Evolutionary conservation across 805 yeast genomes (phyloP).

Genomic region (Tetrapisispora iriomotensis): DNA sequence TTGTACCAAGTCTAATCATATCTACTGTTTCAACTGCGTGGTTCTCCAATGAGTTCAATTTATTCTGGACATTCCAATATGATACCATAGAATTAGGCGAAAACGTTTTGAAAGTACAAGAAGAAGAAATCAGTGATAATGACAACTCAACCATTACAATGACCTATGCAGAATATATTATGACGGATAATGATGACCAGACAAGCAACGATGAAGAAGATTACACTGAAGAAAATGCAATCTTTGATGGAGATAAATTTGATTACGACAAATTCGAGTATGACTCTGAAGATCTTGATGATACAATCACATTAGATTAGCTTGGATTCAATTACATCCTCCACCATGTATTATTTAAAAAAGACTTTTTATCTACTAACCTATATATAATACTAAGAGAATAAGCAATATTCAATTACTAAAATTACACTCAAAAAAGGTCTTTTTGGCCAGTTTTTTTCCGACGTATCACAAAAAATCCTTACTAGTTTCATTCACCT

Average conservation of each 20-base stretch:
- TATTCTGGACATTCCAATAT: constrained; percentile 33
- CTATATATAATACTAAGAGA: too few species aligned
- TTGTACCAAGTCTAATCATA: constrained; percentile 41
- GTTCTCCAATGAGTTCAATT: constrained; percentile 34
- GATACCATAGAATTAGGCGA: constrained; percentile 12
- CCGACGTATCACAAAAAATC: too few species aligned
- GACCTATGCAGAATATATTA: constrained; percentile 14
- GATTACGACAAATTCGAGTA: not conserved
- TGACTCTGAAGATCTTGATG: constrained; percentile 1
- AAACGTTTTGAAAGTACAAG: constrained; percentile 1
- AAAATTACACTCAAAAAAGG: too few species aligned
- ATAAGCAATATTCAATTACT: too few species aligned
- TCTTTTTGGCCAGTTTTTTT: too few species aligned
- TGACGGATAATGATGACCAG: constrained; percentile 10
- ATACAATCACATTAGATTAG: not conserved
- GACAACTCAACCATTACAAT: constrained; percentile 14
- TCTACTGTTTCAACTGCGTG: constrained; percentile 30
- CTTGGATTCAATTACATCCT: too few species aligned
- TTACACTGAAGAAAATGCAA: constrained; percentile 9
- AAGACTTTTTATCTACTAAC: too few species aligned
- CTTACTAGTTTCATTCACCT: too few species aligned
- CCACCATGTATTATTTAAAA: too few species aligned
- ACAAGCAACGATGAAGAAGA: constrained; percentile 11
- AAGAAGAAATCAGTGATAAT: constrained; percentile 18
- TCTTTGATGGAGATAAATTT: constrained; percentile 5